These are phyloP conservation scores for Rheum nobile DNA, from an alignment of 148 eudicot species.

Conservation along the genomic window DNA sequence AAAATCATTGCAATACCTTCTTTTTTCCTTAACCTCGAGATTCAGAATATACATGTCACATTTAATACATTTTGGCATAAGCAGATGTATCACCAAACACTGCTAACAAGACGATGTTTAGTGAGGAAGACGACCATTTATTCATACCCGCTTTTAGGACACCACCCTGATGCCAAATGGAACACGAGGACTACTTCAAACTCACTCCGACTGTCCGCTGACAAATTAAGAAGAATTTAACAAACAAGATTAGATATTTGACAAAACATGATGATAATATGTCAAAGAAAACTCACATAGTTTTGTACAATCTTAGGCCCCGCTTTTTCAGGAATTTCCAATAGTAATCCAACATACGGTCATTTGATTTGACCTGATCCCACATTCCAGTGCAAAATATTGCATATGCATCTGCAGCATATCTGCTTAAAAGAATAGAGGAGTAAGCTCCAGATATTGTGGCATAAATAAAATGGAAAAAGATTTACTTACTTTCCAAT, in stretches of 20 bases:
- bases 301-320: background rate
- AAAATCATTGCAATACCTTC: no score
- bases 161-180: background rate
- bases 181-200: background rate
- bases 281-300: background rate
- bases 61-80: no score
- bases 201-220: background rate
- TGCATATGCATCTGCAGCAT: conserved; percentile 93
- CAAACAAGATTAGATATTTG: background rate
- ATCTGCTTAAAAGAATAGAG: conserved; percentile 23
- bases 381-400: conserved; percentile 80
- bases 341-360: conserved; percentile 60
- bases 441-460: background rate
- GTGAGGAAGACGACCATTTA: no score
- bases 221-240: background rate
- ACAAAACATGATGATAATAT: background rate
- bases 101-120: no score
- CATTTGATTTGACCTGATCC: conserved; percentile 50
- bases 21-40: no score
- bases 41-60: no score
- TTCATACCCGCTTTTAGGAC: background rate
- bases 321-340: conserved; percentile 46
- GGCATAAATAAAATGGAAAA: background rate
- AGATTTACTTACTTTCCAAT: conserved; percentile 51
- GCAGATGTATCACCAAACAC: no score